These are phyloP conservation scores for Metschnikowia hibisci DNA, from an alignment of 805 yeast genomes.

Conservation along the genomic window DNA sequence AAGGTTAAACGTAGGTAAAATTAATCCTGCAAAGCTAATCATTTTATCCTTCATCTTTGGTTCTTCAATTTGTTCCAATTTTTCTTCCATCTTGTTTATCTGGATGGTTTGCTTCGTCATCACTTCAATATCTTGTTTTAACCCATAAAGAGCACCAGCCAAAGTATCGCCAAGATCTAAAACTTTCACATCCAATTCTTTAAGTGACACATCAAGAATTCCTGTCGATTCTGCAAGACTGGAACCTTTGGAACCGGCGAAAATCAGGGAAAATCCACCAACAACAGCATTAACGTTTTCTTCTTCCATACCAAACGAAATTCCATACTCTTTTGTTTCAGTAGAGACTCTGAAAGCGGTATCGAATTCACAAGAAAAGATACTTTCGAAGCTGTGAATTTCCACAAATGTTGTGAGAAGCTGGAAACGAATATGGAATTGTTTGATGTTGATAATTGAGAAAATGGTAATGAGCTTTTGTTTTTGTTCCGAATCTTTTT, in stretches of 20 bases:
- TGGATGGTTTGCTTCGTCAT: neutral
- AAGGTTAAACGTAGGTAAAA: conserved; percentile 6
- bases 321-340: conserved; percentile 1
- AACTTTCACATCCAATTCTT: conserved; percentile 7
- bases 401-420: conserved; percentile 9
- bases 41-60: neutral
- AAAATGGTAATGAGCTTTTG: neutral
- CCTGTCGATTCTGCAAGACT: neutral
- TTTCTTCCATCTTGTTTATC: neutral
- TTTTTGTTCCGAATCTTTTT: neutral
- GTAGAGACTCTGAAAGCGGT: neutral
- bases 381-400: conserved; percentile 4
- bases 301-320: neutral
- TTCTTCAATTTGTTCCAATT: neutral
- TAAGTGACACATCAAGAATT: conserved; percentile 2
- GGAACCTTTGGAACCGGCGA: neutral
- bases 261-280: neutral
- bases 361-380: neutral
- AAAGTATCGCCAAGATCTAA: conserved; percentile 8
- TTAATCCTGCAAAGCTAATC: neutral
- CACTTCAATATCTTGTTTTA: neutral
- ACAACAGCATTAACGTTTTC: neutral
- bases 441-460: conserved; percentile 7
- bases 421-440: conserved; percentile 5
- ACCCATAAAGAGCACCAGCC: neutral